Conservation (phyloP, 1,284 basidiomycete genomes). For the Singerocomus inundabilis region DNA sequence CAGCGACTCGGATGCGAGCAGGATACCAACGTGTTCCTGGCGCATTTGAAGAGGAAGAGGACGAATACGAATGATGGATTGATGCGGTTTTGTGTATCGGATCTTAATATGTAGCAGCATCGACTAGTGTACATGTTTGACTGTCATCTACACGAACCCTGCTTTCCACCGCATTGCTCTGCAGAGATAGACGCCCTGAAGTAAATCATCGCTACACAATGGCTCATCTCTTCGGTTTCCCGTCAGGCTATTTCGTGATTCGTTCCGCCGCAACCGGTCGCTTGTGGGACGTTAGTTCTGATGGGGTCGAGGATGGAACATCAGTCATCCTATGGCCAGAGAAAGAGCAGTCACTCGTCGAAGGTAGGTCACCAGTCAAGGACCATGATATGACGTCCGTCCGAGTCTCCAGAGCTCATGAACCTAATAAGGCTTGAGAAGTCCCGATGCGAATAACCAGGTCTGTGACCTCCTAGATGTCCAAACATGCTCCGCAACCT, state of each 20-base stretch:
- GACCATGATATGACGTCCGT: background rate
- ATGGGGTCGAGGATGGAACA: slow-evolving; percentile 62
- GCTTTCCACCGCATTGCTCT: background rate
- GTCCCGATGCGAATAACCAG: slow-evolving; percentile 71
- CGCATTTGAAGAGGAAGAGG: slow-evolving; percentile 28
- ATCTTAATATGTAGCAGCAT: too few species aligned
- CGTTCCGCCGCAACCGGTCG: slow-evolving; percentile 58
- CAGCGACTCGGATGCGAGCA: slow-evolving; percentile 8
- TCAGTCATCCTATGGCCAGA: slow-evolving; percentile 64
- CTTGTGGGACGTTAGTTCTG: slow-evolving; percentile 59
- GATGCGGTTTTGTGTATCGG: too few species aligned
- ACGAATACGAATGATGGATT: slow-evolving; percentile 16
- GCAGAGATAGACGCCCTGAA: background rate
- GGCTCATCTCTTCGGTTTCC: slow-evolving; percentile 53
- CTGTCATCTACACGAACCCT: background rate
- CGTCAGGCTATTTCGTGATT: slow-evolving; percentile 73
- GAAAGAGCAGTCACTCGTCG: slow-evolving; percentile 71
- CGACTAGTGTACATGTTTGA: background rate
- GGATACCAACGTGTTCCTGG: slow-evolving; percentile 28
- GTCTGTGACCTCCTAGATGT: slow-evolving; percentile 32
- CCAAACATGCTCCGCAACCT: background rate
- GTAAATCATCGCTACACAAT: slow-evolving; percentile 9
- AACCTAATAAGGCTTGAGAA: slow-evolving; percentile 53
- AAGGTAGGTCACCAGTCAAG: slow-evolving; percentile 45
- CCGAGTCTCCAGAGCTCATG: slow-evolving; percentile 13